Base-by-base conservation (phyloP, 106 monocot genomes). In the Acorus gramineus region DNA sequence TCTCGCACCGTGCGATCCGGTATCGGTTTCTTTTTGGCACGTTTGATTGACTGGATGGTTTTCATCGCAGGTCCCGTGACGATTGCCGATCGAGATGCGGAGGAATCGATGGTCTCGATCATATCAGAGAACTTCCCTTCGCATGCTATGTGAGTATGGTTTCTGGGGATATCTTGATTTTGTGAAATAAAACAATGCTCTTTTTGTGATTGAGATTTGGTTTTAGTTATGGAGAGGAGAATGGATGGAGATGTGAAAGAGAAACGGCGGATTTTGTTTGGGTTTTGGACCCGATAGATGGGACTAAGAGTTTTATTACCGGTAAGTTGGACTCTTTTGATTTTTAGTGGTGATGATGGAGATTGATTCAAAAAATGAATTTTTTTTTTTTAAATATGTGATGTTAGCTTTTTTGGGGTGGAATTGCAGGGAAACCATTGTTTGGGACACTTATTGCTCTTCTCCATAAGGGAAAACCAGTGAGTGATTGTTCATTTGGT, bases 231-330 rank as follows among this genome's bases (percentile, higher is more conserved):
- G 98, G 98, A 46, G 98, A 98, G 81, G 98, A 92, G 74, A 85
- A 89, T 81, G 98, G 98, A 46, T 92, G 98, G 98, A 91, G 82
- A 61, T 98, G 90, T 44, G 79, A 63, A 62, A 78, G 80, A 75
- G 72, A 78, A 0, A 70, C 76, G 58, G 75, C 98, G 54, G 88
- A 98, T 68, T 98, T 74, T 80, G 92, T 89, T 50, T 98, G 98
- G 98, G 84, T 98, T 76, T 75, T 98, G 78, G 98, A 98, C 71
- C 98, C 98, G 7, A 92, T 98, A 49, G 98, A 98, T 59, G 98
- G 98, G n/a, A 98, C 98, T 2, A 98, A 89, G 68, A 98, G 98
- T 14, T 98, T 98, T 83, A 98, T 98, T 61, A 98, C 98, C 67
- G 98, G 98, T 98, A 71, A 28, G 28, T 28, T 10, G 6, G n/a